Evolutionary conservation across 306 rosid genomes (phyloP), one percentile per base, ranked within the genome.

Genomic region (Canavalia gladiata): DNA sequence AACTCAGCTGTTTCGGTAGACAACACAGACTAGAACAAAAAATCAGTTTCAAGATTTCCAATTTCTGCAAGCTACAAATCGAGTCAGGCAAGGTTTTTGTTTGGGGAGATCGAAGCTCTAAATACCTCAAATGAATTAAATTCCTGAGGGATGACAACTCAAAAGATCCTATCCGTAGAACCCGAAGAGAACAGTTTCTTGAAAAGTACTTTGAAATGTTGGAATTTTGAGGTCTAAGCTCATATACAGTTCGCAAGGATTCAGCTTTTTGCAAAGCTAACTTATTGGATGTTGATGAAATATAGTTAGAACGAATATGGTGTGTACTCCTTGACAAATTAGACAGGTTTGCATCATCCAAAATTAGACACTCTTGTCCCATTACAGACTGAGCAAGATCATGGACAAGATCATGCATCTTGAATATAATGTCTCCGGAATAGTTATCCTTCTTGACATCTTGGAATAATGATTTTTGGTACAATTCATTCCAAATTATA

Each of bases 81-180:
- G 57, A 42, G 7, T 62, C 29, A 2, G 68, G 68, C 4, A 74
- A 1, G 7, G 1, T 42, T 74, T 57, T 0, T 30, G 58, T 30
- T 1, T 29, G 3, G 4, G 25, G 2, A 18, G 3, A 18, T 35
- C 1, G 0, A n/a, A 72, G 65, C 49, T 45, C 45, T 18, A 74
- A 30, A 57, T 57, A 74, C 30, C 56, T 58, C 13, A 74, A n/a
- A 74, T 42, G 56, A 58, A 7, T 57, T 6, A 43, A 75, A 33
- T 31, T 43, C 35, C 9, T 3, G 7, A 45, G 18, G 30, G 51
- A 54, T 25, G 77, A 2, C n/a, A 72, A 10, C 2, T 9, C 11
- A 6, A 2, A 8, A 13, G 1, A 7, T 0, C 5, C 7, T 8
- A 13, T 37, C 37, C 58, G 0, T 13, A 75, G 28, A 45, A 59